Percentiles rank a stretch among this genome's conserved stretches.
These are phyloP conservation scores for Homolaphlyctis polyrhiza DNA, from an alignment of 371 early-diverging fungal species.

Conservation along the genomic window DNA sequence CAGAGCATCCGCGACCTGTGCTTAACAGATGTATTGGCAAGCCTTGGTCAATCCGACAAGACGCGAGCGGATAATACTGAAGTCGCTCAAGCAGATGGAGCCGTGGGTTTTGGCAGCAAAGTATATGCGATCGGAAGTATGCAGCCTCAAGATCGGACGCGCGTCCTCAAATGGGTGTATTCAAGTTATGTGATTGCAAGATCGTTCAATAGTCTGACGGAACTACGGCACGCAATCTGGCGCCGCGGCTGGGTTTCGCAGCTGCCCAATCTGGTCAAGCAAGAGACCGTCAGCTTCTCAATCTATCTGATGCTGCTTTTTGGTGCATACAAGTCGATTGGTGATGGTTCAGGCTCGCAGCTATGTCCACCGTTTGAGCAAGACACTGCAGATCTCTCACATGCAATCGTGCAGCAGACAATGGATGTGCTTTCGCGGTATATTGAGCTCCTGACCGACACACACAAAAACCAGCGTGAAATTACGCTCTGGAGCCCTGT, in stretches of 20 bases:
- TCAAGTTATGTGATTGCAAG: slow-evolving; percentile 74
- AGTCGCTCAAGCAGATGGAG: background rate
- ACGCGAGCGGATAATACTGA: too few species aligned
- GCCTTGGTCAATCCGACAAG: background rate
- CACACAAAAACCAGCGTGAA: slow-evolving; percentile 28
- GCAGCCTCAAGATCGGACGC: slow-evolving; percentile 17
- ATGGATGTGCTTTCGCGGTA: slow-evolving; percentile 34
- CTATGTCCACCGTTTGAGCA: background rate
- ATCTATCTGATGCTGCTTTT: slow-evolving; percentile 36
- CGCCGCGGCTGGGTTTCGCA: slow-evolving; percentile 80
- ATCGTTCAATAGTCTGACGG: slow-evolving; percentile 69
- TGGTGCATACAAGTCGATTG: slow-evolving; percentile 22
- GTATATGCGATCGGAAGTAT: slow-evolving; percentile 22
- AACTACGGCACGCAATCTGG: slow-evolving; percentile 74
- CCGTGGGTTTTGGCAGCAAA: background rate
- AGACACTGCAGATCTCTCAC: slow-evolving; percentile 3
- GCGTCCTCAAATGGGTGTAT: slow-evolving; percentile 62
- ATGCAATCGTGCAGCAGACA: slow-evolving; percentile 24
- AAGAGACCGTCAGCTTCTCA: slow-evolving; percentile 45
- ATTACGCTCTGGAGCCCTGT: slow-evolving; percentile 45
- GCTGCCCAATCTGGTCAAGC: slow-evolving; percentile 81
- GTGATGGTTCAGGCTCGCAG: background rate
- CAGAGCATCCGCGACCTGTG: slow-evolving; percentile 32
- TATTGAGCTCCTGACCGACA: slow-evolving; percentile 28
- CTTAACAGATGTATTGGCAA: slow-evolving; percentile 3